These are phyloP conservation scores for Cryphonectria parasitica DNA, from an alignment of 2,329 filamentous ascomycete genomes.

Conservation along the genomic window DNA sequence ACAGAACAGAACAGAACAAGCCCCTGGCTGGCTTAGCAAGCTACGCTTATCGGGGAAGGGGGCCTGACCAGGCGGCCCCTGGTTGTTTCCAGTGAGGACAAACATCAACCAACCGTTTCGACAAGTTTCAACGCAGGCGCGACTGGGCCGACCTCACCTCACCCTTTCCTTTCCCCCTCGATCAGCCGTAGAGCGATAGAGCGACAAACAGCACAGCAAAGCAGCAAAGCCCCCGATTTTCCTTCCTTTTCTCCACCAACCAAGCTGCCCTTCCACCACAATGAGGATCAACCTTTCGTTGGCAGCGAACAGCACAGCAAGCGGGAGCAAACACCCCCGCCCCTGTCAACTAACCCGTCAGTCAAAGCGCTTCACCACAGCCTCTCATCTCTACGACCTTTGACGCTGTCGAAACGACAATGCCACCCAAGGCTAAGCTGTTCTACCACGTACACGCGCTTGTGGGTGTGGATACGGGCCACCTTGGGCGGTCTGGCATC, in stretches of 20 bases:
- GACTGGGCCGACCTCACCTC: constrained; percentile 21
- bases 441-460: neutral
- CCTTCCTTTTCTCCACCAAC: too few species aligned
- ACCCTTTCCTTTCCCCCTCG: neutral
- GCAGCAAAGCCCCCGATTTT: neutral
- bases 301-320: too few species aligned
- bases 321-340: neutral
- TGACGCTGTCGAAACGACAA: constrained; percentile 31
- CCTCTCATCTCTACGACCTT: constrained; percentile 28
- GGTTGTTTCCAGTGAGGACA: constrained; percentile 23
- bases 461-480: neutral
- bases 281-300: too few species aligned
- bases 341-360: neutral
- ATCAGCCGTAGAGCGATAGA: neutral
- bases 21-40: neutral
- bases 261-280: too few species aligned
- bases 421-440: too few species aligned
- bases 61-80: neutral
- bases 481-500: neutral
- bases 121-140: constrained; percentile 9
- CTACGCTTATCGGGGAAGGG: neutral
- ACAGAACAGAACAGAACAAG: neutral
- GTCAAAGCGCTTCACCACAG: constrained; percentile 25
- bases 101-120: constrained; percentile 27
- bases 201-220: neutral